Percentiles rank a stretch among this genome's conserved stretches.
These are phyloP conservation scores for Nakaseomyces delphensis DNA, from an alignment of 1,139 yeast species.

Conservation along the genomic window DNA sequence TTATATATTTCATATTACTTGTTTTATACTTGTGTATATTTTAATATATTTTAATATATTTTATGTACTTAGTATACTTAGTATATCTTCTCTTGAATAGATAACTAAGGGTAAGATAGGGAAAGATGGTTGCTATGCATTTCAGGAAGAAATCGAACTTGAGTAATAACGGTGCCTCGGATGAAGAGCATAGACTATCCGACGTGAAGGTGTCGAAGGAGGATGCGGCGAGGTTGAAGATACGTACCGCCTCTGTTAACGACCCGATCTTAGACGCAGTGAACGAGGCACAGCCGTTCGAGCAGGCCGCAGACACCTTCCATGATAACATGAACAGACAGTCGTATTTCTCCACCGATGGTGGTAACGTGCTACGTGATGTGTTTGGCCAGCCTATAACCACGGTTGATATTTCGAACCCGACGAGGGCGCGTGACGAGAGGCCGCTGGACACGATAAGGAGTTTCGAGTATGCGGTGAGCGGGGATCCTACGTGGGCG, in stretches of 20 bases:
- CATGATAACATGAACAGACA: constrained; percentile 27
- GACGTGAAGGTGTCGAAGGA: constrained; percentile 35
- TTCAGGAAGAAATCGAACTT: constrained; percentile 25
- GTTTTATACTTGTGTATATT: background rate
- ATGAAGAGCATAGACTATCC: constrained; percentile 6
- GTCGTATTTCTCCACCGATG: constrained; percentile 27
- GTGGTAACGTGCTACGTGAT: constrained; percentile 43
- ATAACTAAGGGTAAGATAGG: background rate
- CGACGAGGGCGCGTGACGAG: constrained; percentile 86
- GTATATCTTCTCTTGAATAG: too few species aligned
- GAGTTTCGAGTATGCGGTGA: constrained; percentile 83
- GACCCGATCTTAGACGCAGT: constrained; percentile 89
- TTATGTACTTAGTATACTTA: too few species aligned
- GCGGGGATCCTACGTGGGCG: constrained; percentile 71
- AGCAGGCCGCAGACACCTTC: constrained; percentile 47
- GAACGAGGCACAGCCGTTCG: constrained; percentile 93
- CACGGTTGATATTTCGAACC: constrained; percentile 81
- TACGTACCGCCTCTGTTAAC: constrained; percentile 55
- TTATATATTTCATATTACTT: too few species aligned
- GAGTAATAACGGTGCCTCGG: constrained; percentile 13
- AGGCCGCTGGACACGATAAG: constrained; percentile 94
- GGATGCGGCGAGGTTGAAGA: constrained; percentile 42
- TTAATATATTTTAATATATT: too few species aligned
- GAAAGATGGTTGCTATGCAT: constrained; percentile 14
- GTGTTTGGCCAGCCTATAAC: constrained; percentile 73